Evolutionary conservation across 1,284 basidiomycete genomes (phyloP), one percentile per base, ranked within the genome.

Genomic region (Leccinum griseonigrum): DNA sequence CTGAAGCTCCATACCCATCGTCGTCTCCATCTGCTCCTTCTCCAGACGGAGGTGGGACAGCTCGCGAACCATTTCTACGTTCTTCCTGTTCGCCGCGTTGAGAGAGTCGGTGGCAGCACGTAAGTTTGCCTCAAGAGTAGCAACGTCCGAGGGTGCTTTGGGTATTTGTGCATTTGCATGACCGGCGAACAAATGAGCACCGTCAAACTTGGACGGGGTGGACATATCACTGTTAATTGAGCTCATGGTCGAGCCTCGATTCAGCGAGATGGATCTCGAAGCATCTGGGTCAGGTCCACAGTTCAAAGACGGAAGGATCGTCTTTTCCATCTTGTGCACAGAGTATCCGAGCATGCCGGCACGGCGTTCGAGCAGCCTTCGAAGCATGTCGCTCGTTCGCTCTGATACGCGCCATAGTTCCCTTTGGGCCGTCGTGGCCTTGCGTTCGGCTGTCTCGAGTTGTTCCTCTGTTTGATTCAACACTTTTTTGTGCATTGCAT

Each of bases 181-280:
- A 0, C 91, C 91, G 0, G 91, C 90, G 66, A 92, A 92, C 55
- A 92, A 79, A 76, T 93, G 91, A 1, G 86, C 85, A n/a, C 90
- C 90, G 59, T 91, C 89, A 68, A 93, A 92, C 50, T 83, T 85
- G 29, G 82, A 76, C 13, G 80, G 75, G 1, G 81, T 74, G 22
- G 81, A 79, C 3, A 78, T 66, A 54, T 77, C 79, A 29, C 81
- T 83, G 26, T 79, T 76, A 4, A 81, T 76, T 0, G 86, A 83
- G 66, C 84, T 86, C 68, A 83, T 77, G 28, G 81, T 75, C 2
- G 82, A 80, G 61, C 73, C 82, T 46, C 81, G 75, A 64, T 76
- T 82, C 1, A 83, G 83, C 3, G 83, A 84, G 66, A 79, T 79
- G 67, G 83, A 81, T 4, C 82, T 83, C 14, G 82, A 85, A 63